phyloP scores from a whole-genome alignment of 140 eudicot genomes.

The Anethum foeniculum region DNA sequence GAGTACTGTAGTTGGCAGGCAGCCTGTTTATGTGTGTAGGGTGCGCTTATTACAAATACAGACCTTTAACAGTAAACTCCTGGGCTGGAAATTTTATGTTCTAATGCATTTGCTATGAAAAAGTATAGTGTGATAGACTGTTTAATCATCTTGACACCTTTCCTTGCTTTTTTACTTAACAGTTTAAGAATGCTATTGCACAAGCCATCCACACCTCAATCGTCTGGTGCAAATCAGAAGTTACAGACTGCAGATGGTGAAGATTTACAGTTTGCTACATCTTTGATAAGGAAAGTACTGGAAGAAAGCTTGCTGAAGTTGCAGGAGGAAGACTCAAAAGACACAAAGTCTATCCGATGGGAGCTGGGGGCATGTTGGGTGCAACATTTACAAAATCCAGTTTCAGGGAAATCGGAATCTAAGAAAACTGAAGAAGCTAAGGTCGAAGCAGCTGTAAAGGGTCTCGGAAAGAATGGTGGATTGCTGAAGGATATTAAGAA shows the following conservation, averaged over 20 bases:
- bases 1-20: not conserved
- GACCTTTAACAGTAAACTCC: not conserved
- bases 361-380: conserved; percentile 98
- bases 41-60: not conserved
- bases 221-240: conserved; percentile 43
- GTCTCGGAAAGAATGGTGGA: conserved; percentile 88
- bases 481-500: conserved; percentile 77
- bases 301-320: conserved; percentile 60
- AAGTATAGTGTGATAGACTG: not conserved
- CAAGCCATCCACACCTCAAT: conserved; percentile 35
- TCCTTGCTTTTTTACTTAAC: conserved; percentile 14
- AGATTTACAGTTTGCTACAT: conserved; percentile 41
- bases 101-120: not conserved
- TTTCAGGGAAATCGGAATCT: conserved; percentile 62
- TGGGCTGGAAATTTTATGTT: not conserved
- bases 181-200: conserved; percentile 77
- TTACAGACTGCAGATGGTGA: conserved; percentile 42
- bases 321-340: conserved; percentile 28
- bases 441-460: conserved; percentile 59
- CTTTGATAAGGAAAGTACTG: conserved; percentile 39
- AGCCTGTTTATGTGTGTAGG: not conserved
- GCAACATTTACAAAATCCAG: conserved; percentile 87
- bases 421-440: conserved; percentile 45
- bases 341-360: conserved; percentile 73
- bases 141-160: conserved; percentile 27